Conservation (phyloP, 352 stramenopile genomes). For the Globisporangium mamillatum region DNA sequence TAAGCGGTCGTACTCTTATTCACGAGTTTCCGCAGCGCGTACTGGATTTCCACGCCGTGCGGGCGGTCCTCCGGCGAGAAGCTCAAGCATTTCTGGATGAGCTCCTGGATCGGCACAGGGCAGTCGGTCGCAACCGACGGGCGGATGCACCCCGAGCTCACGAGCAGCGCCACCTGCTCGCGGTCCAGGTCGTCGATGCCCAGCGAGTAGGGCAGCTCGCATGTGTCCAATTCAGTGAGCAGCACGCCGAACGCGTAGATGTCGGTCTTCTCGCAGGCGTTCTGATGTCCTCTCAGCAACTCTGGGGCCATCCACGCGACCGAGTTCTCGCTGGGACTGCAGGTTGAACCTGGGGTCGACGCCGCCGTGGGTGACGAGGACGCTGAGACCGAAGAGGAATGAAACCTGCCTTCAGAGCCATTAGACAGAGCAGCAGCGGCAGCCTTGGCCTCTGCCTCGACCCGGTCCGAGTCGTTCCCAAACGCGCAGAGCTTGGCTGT, state of each 20-base stretch:
- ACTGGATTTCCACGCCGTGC: conserved; percentile 33
- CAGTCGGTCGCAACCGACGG: conserved; percentile 42
- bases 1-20: background rate
- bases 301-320: conserved; percentile 57
- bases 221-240: conserved; percentile 63
- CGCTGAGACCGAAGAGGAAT: conserved; percentile 17
- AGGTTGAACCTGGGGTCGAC: conserved; percentile 3
- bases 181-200: conserved; percentile 36
- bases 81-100: conserved; percentile 43
- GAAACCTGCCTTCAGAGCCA: conserved; percentile 6
- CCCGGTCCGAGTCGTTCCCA: conserved; percentile 13
- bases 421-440: background rate
- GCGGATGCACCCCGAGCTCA: conserved; percentile 46
- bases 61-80: conserved; percentile 43
- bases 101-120: conserved; percentile 38
- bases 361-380: conserved; percentile 16
- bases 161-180: conserved; percentile 45
- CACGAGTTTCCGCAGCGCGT: conserved; percentile 38
- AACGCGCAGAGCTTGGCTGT: conserved; percentile 55
- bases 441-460: background rate
- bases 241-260: conserved; percentile 53
- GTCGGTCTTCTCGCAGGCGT: conserved; percentile 28
- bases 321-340: conserved; percentile 9
- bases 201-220: conserved; percentile 37
- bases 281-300: conserved; percentile 33